A percentile compares a stretch with the other conserved stretches of the same genome.
These are phyloP conservation scores for Leishmania tarentolae DNA, from an alignment of 208 protist genomes.

Conservation along the genomic window DNA sequence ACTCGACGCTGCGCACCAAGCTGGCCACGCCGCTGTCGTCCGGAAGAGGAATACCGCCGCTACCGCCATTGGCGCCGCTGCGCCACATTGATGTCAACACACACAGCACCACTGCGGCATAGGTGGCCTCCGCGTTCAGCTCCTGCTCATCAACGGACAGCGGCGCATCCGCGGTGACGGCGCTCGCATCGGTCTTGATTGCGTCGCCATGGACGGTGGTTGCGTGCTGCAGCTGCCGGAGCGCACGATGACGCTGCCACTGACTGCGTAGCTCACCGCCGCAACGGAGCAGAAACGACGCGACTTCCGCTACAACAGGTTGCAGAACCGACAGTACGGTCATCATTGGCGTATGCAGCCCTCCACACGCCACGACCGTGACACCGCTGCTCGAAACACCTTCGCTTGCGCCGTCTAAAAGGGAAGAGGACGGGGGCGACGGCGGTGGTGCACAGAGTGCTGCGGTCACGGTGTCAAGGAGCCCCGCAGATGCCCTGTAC, in stretches of 20 bases:
- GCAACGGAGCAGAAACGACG: conserved; percentile 25
- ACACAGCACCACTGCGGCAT: conserved; percentile 24
- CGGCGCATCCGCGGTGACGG: background rate
- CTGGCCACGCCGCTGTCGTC: conserved; percentile 18
- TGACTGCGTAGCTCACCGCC: conserved; percentile 16
- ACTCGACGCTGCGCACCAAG: conserved; percentile 17
- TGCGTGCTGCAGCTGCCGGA: conserved; percentile 15
- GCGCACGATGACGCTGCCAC: conserved; percentile 24
- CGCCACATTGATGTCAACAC: conserved; percentile 28
- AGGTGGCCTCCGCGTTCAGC: conserved; percentile 21
- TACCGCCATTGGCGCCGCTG: conserved; percentile 11
- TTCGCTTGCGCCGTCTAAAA: background rate
- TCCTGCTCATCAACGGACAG: conserved; percentile 14
- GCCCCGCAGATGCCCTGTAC: conserved; percentile 12
- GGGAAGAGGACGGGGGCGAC: background rate
- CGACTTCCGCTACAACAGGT: conserved; percentile 26
- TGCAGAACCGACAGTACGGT: conserved; percentile 6
- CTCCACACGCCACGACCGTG: background rate
- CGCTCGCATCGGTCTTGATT: background rate
- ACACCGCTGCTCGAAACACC: background rate
- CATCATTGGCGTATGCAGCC: conserved; percentile 5
- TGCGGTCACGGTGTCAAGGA: conserved; percentile 21
- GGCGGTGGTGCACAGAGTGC: conserved; percentile 11
- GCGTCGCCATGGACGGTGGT: background rate
- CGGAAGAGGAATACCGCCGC: conserved; percentile 7